Conservation (phyloP, 2,329 filamentous ascomycete genomes). For the Fusarium metavorans region DNA sequence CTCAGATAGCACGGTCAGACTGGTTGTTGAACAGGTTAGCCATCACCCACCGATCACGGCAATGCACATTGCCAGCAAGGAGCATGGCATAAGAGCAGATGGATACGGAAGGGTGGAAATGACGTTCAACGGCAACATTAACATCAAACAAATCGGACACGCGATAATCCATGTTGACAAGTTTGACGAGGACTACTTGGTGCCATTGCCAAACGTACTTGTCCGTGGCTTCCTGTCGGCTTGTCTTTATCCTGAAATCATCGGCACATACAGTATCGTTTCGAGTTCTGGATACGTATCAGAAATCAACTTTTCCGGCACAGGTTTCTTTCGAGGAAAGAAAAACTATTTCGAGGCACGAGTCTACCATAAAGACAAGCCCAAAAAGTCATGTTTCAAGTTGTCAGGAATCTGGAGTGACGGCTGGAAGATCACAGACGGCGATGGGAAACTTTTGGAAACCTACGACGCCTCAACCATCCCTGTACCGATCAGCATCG, state of each 20-base stretch:
- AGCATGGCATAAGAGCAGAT: slow-evolving; percentile 59
- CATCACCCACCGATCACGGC: slow-evolving; percentile 67
- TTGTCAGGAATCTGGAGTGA: slow-evolving; percentile 38
- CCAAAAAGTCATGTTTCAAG: slow-evolving; percentile 27
- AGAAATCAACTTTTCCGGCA: slow-evolving; percentile 61
- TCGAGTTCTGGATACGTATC: slow-evolving; percentile 59
- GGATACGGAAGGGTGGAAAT: slow-evolving; percentile 66
- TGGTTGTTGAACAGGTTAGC: slow-evolving; percentile 61
- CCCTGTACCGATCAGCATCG: slow-evolving; percentile 11
- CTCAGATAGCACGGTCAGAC: slow-evolving; percentile 42
- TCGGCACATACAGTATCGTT: slow-evolving; percentile 58
- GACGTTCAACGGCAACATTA: slow-evolving; percentile 62
- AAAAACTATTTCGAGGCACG: slow-evolving; percentile 60
- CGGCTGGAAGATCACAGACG: slow-evolving; percentile 42
- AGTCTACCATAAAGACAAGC: slow-evolving; percentile 54
- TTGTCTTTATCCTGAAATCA: slow-evolving; percentile 62
- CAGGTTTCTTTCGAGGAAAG: slow-evolving; percentile 53
- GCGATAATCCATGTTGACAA: slow-evolving; percentile 62
- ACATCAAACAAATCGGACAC: slow-evolving; percentile 64
- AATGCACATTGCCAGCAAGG: slow-evolving; percentile 59
- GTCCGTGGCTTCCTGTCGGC: slow-evolving; percentile 62
- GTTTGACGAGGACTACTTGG: slow-evolving; percentile 61
- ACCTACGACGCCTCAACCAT: slow-evolving; percentile 45
- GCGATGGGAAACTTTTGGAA: slow-evolving; percentile 50
- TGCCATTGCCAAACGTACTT: slow-evolving; percentile 61